phyloP scores from a whole-genome alignment of 306 rosid species.

The Delonix regia region DNA sequence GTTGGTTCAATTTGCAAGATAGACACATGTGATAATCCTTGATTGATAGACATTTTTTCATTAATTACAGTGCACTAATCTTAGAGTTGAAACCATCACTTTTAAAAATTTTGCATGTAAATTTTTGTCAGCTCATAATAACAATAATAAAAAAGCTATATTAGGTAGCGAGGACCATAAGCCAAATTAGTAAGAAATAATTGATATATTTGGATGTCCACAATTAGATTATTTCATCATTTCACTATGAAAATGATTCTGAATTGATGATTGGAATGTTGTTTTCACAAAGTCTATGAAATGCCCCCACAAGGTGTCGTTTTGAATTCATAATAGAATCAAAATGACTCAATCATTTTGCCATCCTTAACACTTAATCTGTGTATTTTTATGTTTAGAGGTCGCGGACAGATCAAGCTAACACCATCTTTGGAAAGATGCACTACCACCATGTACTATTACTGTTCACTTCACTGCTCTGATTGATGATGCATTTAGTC shows the following conservation, averaged over 20 bases:
- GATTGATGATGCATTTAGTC: slow-evolving; percentile 50
- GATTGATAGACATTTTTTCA: no score
- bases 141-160: no score
- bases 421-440: slow-evolving; percentile 46
- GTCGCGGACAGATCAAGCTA: slow-evolving; percentile 56
- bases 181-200: not conserved
- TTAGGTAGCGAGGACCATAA: slow-evolving; percentile 1
- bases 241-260: not conserved
- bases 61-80: no score
- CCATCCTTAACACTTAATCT: slow-evolving; percentile 30
- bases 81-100: no score
- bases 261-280: slow-evolving; percentile 31
- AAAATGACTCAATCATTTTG: slow-evolving; percentile 52
- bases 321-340: slow-evolving; percentile 46
- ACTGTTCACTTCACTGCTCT: slow-evolving; percentile 40
- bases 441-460: not conserved
- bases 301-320: slow-evolving; percentile 54
- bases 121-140: no score
- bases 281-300: slow-evolving; percentile 54
- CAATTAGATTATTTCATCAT: no score
- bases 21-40: not conserved
- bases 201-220: not conserved
- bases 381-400: slow-evolving; percentile 38
- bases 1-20: no score
- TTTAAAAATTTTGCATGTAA: no score